Percentiles rank a stretch among this genome's conserved stretches.
Conservation (phyloP, 768 basidiomycete species). For the Tremella mesenterica region DNA sequence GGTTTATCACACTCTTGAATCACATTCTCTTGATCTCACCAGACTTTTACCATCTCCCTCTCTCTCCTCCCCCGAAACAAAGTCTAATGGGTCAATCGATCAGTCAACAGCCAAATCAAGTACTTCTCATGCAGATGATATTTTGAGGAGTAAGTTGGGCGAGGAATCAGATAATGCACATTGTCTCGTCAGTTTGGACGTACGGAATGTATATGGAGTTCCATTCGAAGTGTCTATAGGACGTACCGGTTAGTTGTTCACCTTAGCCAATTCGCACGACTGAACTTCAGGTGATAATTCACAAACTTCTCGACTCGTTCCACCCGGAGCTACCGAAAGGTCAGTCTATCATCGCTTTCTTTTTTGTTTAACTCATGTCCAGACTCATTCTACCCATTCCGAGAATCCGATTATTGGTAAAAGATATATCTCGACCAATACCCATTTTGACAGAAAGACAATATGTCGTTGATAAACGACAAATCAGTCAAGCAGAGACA, state of each 20-base stretch:
- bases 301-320: conserved; percentile 57
- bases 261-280: too few species aligned
- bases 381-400: neutral
- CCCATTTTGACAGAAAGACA: conserved; percentile 81
- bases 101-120: neutral
- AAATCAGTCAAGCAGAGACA: conserved; percentile 55
- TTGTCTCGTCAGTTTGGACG: conserved; percentile 81
- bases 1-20: conserved; percentile 91
- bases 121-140: conserved; percentile 8
- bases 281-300: too few species aligned
- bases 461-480: conserved; percentile 74
- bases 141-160: conserved; percentile 21
- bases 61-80: neutral
- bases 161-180: conserved; percentile 54
- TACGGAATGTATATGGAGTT: conserved; percentile 82
- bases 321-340: conserved; percentile 81
- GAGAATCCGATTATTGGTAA: conserved; percentile 50
- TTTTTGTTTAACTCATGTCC: neutral
- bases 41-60: conserved; percentile 48
- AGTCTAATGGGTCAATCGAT: neutral
- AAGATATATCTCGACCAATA: conserved; percentile 58
- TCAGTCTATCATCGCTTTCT: conserved; percentile 51
- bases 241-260: conserved; percentile 40
- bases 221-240: conserved; percentile 83
- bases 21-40: conserved; percentile 65